Percentiles rank a stretch among this genome's conserved stretches.
These are phyloP conservation scores for Pichia manshurica DNA, from an alignment of 805 yeast genomes.

Conservation along the genomic window DNA sequence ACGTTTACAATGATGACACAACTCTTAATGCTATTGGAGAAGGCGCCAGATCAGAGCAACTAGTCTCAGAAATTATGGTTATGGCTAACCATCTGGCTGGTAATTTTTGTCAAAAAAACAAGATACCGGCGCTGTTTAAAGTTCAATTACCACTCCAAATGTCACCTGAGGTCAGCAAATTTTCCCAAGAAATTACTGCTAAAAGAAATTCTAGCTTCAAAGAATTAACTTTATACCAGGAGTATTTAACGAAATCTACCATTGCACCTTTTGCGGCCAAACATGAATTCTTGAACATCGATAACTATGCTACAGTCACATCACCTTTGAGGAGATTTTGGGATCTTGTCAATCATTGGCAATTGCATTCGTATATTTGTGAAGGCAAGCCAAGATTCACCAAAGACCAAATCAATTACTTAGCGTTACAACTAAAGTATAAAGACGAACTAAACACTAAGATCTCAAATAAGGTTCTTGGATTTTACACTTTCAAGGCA, in stretches of 20 bases:
- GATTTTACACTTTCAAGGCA: slow-evolving; percentile 29
- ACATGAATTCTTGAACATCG: slow-evolving; percentile 63
- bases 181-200: slow-evolving; percentile 21
- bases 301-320: slow-evolving; percentile 66
- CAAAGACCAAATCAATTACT: slow-evolving; percentile 30
- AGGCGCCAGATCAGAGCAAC: slow-evolving; percentile 44
- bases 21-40: slow-evolving; percentile 5
- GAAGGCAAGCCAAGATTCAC: slow-evolving; percentile 28
- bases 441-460: slow-evolving; percentile 36
- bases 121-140: slow-evolving; percentile 49
- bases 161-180: slow-evolving; percentile 17
- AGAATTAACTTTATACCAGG: slow-evolving; percentile 39
- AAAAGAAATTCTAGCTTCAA: slow-evolving; percentile 28
- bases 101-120: slow-evolving; percentile 35
- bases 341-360: slow-evolving; percentile 79
- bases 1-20: slow-evolving; percentile 13
- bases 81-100: slow-evolving; percentile 64
- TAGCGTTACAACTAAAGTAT: slow-evolving; percentile 40
- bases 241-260: slow-evolving; percentile 48
- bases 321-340: slow-evolving; percentile 84
- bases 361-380: slow-evolving; percentile 43
- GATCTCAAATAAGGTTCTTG: slow-evolving; percentile 21
- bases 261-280: slow-evolving; percentile 38
- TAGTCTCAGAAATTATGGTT: slow-evolving; percentile 85
- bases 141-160: slow-evolving; percentile 27